These are phyloP conservation scores for Gracilaria caudata DNA, from an alignment of 23 red algal genomes.

Conservation along the genomic window DNA sequence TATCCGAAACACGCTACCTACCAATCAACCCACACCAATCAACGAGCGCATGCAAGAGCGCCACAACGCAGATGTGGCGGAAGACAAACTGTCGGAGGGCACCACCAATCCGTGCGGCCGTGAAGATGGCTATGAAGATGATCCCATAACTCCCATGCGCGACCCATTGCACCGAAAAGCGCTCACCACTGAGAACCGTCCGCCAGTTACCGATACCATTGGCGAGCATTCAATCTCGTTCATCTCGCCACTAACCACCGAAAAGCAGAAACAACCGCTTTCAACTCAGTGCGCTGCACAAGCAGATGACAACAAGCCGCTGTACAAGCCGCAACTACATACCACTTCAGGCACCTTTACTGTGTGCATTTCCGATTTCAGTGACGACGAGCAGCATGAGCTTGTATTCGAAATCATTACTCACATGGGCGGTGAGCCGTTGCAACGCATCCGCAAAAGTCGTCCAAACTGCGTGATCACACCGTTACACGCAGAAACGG, in stretches of 20 bases:
- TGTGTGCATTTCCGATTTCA: constrained; percentile 6
- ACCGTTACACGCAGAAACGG: constrained; percentile 3
- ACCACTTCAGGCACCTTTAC: background rate
- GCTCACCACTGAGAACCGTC: no score
- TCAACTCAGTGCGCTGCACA: background rate
- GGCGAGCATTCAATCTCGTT: background rate
- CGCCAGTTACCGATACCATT: background rate
- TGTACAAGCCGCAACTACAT: background rate
- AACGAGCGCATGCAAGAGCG: background rate
- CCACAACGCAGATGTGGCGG: background rate
- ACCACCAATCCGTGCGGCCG: constrained; percentile 7
- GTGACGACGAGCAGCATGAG: constrained; percentile 10
- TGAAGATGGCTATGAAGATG: constrained; percentile 7
- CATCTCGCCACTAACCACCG: background rate
- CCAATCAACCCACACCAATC: background rate
- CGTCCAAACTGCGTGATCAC: constrained; percentile 11
- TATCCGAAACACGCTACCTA: background rate
- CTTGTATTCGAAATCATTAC: constrained; percentile 22
- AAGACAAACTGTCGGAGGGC: constrained; percentile 22
- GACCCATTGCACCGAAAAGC: background rate
- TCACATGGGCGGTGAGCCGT: constrained; percentile 24
- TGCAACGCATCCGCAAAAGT: background rate
- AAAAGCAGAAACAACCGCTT: background rate
- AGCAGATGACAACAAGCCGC: background rate
- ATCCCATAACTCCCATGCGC: constrained; percentile 12